Evolutionary conservation across 2,329 filamentous ascomycete species (phyloP), one percentile per base, ranked within the genome.

Genomic region (Passalora sequoiae): DNA sequence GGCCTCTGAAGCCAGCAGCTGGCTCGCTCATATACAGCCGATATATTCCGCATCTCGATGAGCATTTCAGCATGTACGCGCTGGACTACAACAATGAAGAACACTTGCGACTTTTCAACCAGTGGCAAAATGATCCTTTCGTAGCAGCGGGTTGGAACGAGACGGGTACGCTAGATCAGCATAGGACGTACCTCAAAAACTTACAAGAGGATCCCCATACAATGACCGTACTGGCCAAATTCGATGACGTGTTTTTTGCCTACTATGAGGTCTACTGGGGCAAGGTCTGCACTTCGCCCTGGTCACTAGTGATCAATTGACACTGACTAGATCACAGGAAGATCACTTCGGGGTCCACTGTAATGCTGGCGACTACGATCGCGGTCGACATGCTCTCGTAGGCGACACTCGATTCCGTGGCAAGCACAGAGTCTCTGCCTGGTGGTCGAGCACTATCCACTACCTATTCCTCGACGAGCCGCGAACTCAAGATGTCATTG

Each of bases 231-330:
- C 70, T 89, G 46, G 86, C 80, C 5, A 75, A 76, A 19, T 91
- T 87, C 61, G 77, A 89, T 43, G 81, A 84, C 21, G 74, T 72
- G 2, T 76, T 71, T 36, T 89, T 89, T 62, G 81, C 83, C 0
- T 89, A 89, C 62, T 89, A 86, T 60, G 86, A 91, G 63, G 71
- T 89, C 1, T 89, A 89, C 63, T 89, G 84, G 84, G 82, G 80
- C 25, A 81, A 80, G 70, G 78, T 43, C 36, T 16, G 45, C n/a
- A 32, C 7, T 7, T 7, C 6, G 13, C 13, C n/a, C n/a, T 1
- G 4, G 6, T 6, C 17, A 17, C 15, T 17, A 21, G 15, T 32
- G 4, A 35, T 20, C 12, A 10, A 17, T 12, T 10, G 30, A 40
- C n/a, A 21, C 21, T 39, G 12, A 39, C 35, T 30, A n/a, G 5